Percentiles rank a stretch among this genome's conserved stretches.
phyloP scores from a whole-genome alignment of 768 basidiomycete genomes.

The Naganishia onofrii region DNA sequence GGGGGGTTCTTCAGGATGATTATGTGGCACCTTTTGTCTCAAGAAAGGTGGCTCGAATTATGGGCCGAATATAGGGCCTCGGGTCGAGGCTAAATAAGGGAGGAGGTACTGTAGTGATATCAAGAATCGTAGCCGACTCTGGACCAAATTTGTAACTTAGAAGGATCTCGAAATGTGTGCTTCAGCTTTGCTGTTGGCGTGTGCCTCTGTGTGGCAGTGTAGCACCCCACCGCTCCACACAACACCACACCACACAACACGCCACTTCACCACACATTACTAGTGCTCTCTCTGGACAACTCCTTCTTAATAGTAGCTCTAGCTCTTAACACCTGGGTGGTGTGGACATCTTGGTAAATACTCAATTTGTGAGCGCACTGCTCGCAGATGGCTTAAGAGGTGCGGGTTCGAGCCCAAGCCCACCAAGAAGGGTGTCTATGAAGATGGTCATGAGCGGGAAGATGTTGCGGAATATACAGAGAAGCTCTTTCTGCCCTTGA shows the following conservation, averaged over 20 bases:
- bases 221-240: no score
- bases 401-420: conserved; percentile 5
- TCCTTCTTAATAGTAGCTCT: no score
- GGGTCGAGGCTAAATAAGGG: not conserved
- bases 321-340: no score
- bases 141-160: no score
- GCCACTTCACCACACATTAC: no score
- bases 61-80: not conserved
- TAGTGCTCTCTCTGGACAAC: no score
- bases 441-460: conserved; percentile 11
- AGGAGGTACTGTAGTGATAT: no score
- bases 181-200: no score
- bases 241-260: no score
- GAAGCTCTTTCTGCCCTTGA: not conserved
- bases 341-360: not conserved
- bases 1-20: not conserved
- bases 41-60: not conserved
- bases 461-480: not conserved
- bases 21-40: not conserved
- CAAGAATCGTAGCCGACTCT: no score
- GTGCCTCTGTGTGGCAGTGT: no score
- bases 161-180: no score
- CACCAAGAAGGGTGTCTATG: conserved; percentile 16
- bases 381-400: conserved; percentile 3
- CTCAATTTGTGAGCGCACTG: not conserved